These are phyloP conservation scores for Diaporthe sp. DNA, from an alignment of 2,329 filamentous ascomycete species.

Conservation along the genomic window DNA sequence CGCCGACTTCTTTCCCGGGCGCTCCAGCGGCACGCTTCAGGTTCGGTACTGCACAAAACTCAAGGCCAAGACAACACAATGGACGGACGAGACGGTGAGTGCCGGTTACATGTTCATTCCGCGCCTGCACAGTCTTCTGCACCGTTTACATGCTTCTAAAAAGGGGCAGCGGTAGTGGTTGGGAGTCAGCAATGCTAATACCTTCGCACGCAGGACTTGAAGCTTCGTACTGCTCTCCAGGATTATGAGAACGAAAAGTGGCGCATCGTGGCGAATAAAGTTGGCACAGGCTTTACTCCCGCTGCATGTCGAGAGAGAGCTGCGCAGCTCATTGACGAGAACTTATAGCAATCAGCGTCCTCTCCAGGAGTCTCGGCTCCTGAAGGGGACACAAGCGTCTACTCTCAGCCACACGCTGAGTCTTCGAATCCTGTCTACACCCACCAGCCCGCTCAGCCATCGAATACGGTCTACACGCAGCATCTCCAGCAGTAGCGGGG, in stretches of 20 bases:
- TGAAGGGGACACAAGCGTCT: constrained; percentile 62
- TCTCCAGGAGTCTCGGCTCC: constrained; percentile 62
- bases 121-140: background rate
- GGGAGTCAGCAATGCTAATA: constrained; percentile 6
- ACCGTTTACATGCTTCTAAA: background rate
- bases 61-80: constrained; percentile 92
- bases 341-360: constrained; percentile 70
- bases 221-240: constrained; percentile 81
- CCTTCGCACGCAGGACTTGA: constrained; percentile 72
- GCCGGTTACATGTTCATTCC: background rate
- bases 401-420: constrained; percentile 51
- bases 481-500: constrained; percentile 52
- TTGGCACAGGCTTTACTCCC: constrained; percentile 90
- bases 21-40: constrained; percentile 91
- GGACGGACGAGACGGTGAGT: constrained; percentile 93
- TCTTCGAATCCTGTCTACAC: constrained; percentile 36
- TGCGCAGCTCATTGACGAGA: constrained; percentile 69
- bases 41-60: constrained; percentile 96
- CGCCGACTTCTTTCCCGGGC: constrained; percentile 92
- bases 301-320: constrained; percentile 88
- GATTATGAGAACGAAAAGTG: constrained; percentile 94
- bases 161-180: background rate
- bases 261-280: constrained; percentile 91
- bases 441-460: constrained; percentile 35
- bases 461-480: constrained; percentile 53